phyloP scores from a whole-genome alignment of 768 basidiomycete genomes.

The Termitomyces sp. region DNA sequence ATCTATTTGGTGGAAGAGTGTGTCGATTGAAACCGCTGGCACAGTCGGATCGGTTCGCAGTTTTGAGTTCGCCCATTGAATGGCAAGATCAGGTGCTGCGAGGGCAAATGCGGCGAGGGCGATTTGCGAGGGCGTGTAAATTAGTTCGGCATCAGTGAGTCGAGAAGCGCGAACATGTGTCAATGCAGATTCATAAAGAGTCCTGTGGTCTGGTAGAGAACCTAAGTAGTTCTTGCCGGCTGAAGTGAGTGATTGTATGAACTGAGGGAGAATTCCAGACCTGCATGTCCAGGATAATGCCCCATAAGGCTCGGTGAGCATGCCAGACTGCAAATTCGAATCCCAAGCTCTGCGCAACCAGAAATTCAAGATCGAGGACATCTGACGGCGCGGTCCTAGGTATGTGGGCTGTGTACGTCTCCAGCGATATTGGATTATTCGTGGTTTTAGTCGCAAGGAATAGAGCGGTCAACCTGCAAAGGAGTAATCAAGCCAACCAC shows the following conservation, averaged over 20 bases:
- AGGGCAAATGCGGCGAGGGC: conserved; percentile 76
- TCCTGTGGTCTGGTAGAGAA: conserved; percentile 38
- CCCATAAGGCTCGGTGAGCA: conserved; percentile 83
- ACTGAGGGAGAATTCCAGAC: conserved; percentile 30
- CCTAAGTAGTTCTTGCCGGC: conserved; percentile 51
- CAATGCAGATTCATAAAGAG: conserved; percentile 61
- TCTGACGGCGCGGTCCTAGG: conserved; percentile 77
- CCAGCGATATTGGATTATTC: conserved; percentile 88
- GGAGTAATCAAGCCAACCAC: conserved; percentile 1
- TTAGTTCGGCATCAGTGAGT: conserved; percentile 85
- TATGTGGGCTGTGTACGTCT: conserved; percentile 78
- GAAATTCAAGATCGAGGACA: conserved; percentile 91
- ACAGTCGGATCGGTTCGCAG: conserved; percentile 14
- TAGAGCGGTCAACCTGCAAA: conserved; percentile 81
- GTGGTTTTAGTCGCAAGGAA: conserved; percentile 97
- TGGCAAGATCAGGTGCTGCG: conserved; percentile 52
- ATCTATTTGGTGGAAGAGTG: conserved; percentile 36
- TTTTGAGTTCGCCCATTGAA: conserved; percentile 53
- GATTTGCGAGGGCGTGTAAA: conserved; percentile 92
- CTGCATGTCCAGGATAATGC: conserved; percentile 85
- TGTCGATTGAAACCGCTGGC: conserved; percentile 17
- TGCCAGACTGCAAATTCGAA: conserved; percentile 97
- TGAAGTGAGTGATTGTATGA: background rate
- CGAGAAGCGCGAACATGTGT: conserved; percentile 72
- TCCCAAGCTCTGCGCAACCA: conserved; percentile 88